phyloP scores from a whole-genome alignment of 306 rosid genomes.

The Castanospermum australe region DNA sequence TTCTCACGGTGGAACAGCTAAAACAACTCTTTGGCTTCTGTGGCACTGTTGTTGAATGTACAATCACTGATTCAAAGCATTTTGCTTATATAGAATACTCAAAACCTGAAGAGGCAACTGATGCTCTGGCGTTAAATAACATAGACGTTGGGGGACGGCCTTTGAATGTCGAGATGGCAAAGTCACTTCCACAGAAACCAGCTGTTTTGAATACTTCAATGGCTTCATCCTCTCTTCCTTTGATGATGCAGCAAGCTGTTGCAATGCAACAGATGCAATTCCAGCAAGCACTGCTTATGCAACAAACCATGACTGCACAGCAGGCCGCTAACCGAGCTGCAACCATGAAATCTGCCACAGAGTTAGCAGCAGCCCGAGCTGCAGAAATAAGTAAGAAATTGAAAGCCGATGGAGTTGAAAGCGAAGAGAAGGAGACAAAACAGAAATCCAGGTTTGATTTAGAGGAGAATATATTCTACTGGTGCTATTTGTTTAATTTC shows the following conservation, averaged over 20 bases:
- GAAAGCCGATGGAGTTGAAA: slow-evolving; percentile 69
- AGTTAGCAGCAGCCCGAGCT: slow-evolving; percentile 97
- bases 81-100: slow-evolving; percentile 98
- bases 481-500: not conserved
- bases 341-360: slow-evolving; percentile 94
- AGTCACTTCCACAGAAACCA: slow-evolving; percentile 83
- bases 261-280: slow-evolving; percentile 99
- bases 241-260: slow-evolving; percentile 99
- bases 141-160: slow-evolving; percentile 99
- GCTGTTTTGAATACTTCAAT: slow-evolving; percentile 51
- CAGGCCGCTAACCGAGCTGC: slow-evolving; percentile 97
- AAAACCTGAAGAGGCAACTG: slow-evolving; percentile 89
- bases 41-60: slow-evolving; percentile 94
- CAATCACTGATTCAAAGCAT: slow-evolving; percentile 95
- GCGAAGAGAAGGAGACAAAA: slow-evolving; percentile 59
- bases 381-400: slow-evolving; percentile 93
- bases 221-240: slow-evolving; percentile 83
- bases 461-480: not conserved
- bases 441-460: slow-evolving; percentile 69
- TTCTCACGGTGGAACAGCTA: slow-evolving; percentile 94
- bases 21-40: slow-evolving; percentile 92
- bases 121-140: slow-evolving; percentile 90
- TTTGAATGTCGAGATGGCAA: slow-evolving; percentile 99
- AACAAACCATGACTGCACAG: slow-evolving; percentile 90
- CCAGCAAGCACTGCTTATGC: slow-evolving; percentile 97